Conservation (phyloP, 257 asterid genomes). For the Solanum sejunctum region DNA sequence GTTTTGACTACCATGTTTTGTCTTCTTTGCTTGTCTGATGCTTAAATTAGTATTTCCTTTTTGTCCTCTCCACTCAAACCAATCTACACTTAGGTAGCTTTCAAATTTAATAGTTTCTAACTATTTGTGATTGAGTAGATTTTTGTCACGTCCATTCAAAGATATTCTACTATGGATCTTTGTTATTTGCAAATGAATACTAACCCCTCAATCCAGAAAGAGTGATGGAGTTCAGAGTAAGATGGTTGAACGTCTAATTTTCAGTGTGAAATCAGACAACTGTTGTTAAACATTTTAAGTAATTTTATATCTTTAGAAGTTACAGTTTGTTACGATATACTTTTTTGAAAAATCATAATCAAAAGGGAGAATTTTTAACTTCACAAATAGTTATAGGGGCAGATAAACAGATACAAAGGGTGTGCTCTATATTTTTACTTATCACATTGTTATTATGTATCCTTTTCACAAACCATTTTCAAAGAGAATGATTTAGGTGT, state of each 20-base stretch:
- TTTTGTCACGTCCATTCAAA: background rate
- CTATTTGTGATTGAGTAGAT: background rate
- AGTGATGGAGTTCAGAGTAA: background rate
- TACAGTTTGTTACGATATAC: background rate
- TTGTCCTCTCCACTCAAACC: background rate
- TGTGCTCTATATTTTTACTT: background rate
- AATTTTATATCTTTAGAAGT: background rate
- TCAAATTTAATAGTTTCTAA: background rate
- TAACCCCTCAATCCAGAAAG: background rate
- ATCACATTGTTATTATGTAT: background rate
- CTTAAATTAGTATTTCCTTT: background rate
- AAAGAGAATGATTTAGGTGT: no score
- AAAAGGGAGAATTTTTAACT: background rate
- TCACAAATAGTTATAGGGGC: background rate
- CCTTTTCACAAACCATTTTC: background rate
- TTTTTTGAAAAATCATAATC: background rate
- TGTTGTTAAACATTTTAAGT: background rate
- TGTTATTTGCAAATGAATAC: background rate
- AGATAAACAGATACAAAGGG: background rate
- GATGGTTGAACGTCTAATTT: background rate
- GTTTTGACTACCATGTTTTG: background rate
- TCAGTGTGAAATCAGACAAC: background rate
- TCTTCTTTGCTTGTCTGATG: background rate
- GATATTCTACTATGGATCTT: background rate
- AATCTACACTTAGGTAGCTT: background rate